phyloP scores from a whole-genome alignment of 164 flowering plant genomes.

The Pachysandra terminalis region DNA sequence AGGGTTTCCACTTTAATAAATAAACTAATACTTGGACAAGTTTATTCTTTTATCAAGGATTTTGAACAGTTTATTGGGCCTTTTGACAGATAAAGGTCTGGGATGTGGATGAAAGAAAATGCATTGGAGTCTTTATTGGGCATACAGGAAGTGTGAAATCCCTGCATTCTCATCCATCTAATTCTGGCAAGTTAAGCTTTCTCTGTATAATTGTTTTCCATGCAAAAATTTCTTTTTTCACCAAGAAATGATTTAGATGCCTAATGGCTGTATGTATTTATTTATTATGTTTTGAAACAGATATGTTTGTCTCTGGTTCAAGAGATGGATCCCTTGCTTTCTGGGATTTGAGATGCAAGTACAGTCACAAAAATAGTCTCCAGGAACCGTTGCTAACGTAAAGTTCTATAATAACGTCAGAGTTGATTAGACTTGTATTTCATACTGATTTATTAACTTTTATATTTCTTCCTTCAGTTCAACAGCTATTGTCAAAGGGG shows the following conservation, averaged over 20 bases:
- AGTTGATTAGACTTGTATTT: not conserved
- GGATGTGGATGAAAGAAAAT: slow-evolving; percentile 67
- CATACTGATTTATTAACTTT: not conserved
- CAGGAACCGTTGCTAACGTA: slow-evolving; percentile 40
- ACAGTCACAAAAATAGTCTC: slow-evolving; percentile 20
- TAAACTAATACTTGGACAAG: not conserved
- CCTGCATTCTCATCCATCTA: slow-evolving; percentile 68
- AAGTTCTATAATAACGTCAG: slow-evolving; percentile 15
- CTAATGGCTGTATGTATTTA: not conserved
- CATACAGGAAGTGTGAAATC: slow-evolving; percentile 93
- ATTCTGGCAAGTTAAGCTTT: slow-evolving; percentile 42
- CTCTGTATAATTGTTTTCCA: not conserved
- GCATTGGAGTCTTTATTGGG: slow-evolving; percentile 49
- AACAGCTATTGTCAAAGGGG: slow-evolving; percentile 49
- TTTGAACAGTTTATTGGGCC: slow-evolving; percentile 4
- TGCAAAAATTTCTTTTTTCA: not conserved
- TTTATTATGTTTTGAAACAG: slow-evolving; percentile 28
- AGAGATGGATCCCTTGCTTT: slow-evolving; percentile 92
- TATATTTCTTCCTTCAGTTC: slow-evolving; percentile 45
- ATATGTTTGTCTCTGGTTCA: slow-evolving; percentile 82
- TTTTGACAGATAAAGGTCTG: slow-evolving; percentile 68
- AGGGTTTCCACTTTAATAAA: too few species aligned
- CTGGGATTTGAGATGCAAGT: slow-evolving; percentile 82
- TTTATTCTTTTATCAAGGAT: not conserved
- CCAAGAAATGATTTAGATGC: not conserved